Base-by-base conservation (phyloP, 805 yeast species). In the Soucietia sequanensis region DNA sequence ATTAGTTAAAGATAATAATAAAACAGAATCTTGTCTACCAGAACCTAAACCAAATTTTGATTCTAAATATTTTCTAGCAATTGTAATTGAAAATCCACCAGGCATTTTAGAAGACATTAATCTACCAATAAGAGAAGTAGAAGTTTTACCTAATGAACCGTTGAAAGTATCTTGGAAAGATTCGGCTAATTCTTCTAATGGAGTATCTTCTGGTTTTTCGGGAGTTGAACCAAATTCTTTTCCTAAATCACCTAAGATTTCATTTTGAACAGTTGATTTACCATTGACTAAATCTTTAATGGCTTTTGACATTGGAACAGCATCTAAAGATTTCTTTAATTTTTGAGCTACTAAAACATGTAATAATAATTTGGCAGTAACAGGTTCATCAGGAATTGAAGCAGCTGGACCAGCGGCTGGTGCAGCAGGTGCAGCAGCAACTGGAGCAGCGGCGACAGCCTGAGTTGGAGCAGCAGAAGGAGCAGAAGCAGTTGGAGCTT, bases 151-250 rank as follows among this genome's bases (percentile, higher is more conserved):
- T 48, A 93, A 77, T 46, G 80, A 75, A 49, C 98, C 98, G 47
- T 69, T 59, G 72, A 88, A 93, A 18, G 90, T 71, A 46, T 88
- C 96, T 70, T 91, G 96, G 78, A 93, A 87, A 53, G 78, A 81
- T 58, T 88, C 98, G 31, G 98, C 97, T 61, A 93, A 80, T 66
- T 93, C 99, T 57, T 80, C 85, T 51, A 93, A 76, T 43, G 99
- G 99, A 27, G 95, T 85, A 58, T 93, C 99, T 69, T 93, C 99
- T 43, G 99, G 97, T 68, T 93, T 93, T 68, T 93, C 99, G 27
- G 99, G 99, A 32, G 97, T 90, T 29, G 93, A 68, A 54, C 98
- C 97, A 57, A 93, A 93, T 70, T 93, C 99, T 68, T 93, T 93
- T 58, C 98, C 98, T 55, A 93, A 76, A 58, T 93, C 99, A 75